Percentiles rank a stretch among this genome's conserved stretches.
Evolutionary conservation across 1,284 basidiomycete species (phyloP).

Genomic region (Cryptococcus sp.): DNA sequence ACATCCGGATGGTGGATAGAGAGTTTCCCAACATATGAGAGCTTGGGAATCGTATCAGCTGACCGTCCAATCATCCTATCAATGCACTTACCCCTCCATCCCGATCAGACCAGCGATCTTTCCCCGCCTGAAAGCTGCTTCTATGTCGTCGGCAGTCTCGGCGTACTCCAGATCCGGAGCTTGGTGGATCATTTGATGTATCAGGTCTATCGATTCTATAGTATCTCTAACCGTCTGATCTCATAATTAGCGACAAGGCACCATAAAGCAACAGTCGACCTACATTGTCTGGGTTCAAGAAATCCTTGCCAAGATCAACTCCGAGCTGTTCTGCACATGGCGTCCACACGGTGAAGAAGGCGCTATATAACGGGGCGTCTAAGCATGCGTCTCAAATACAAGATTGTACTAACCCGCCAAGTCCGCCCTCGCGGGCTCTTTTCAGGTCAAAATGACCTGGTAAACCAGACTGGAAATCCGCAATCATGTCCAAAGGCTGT

Average conservation of each 20-base stretch:
- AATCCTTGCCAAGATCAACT: constrained; percentile 59
- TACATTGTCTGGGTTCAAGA: constrained; percentile 50
- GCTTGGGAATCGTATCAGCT: background rate
- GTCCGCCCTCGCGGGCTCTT: constrained; percentile 67
- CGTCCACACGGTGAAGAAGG: constrained; percentile 77
- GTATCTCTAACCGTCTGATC: constrained; percentile 64
- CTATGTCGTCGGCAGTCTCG: constrained; percentile 61
- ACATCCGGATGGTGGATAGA: constrained; percentile 70
- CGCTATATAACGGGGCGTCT: constrained; percentile 32
- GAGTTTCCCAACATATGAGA: constrained; percentile 86
- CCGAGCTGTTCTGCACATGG: constrained; percentile 52
- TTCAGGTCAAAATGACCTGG: constrained; percentile 78
- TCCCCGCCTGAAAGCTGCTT: constrained; percentile 60
- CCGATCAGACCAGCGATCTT: constrained; percentile 79
- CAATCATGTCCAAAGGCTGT: constrained; percentile 9
- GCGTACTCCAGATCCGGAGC: constrained; percentile 56
- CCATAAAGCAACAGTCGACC: background rate
- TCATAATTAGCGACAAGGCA: background rate
- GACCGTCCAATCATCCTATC: constrained; percentile 44
- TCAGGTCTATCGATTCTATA: constrained; percentile 82
- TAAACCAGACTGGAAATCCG: constrained; percentile 31
- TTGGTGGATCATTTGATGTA: constrained; percentile 67
- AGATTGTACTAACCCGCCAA: constrained; percentile 59
- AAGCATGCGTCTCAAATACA: background rate
- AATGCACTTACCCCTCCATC: constrained; percentile 62